Conservation (phyloP, 176 grass and related monocot species). For the Hyparrhenia diplandra region DNA sequence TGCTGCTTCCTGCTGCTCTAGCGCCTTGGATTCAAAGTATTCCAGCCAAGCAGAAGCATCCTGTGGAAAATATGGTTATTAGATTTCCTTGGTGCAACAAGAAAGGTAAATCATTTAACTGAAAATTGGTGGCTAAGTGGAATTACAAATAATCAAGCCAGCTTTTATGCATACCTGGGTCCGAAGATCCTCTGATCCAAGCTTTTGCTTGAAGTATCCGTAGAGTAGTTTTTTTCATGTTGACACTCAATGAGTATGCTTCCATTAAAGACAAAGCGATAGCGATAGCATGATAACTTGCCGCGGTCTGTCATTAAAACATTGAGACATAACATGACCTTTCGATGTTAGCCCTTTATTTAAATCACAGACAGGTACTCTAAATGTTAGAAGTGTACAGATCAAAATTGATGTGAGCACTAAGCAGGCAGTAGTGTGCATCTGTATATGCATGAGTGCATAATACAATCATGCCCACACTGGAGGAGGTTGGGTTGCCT, state of each 20-base stretch:
- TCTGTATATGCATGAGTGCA: not conserved
- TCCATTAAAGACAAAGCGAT: conserved; percentile 99
- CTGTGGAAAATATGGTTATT: conserved; percentile 42
- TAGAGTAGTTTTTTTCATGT: conserved; percentile 97
- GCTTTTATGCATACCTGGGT: conserved; percentile 60
- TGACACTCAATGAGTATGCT: conserved; percentile 99
- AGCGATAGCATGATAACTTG: conserved; percentile 98
- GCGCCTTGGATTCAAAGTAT: conserved; percentile 95
- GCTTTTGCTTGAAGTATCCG: conserved; percentile 95
- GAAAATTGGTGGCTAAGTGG: conserved; percentile 2
- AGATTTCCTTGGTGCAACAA: conserved; percentile 24
- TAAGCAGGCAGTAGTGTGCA: not conserved
- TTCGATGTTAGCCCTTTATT: conserved; percentile 16
- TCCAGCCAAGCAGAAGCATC: conserved; percentile 99
- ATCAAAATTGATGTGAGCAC: conserved; percentile 16
- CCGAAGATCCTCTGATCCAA: conserved; percentile 97
- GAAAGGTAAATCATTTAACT: conserved; percentile 26
- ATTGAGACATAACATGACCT: conserved; percentile 23
- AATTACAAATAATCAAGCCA: not conserved
- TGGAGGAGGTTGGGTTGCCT: conserved; percentile 24
- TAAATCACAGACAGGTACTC: not conserved
- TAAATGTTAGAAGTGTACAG: not conserved
- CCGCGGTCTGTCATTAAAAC: conserved; percentile 80
- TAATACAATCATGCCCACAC: conserved; percentile 15
- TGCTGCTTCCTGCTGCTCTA: conserved; percentile 99